These are phyloP conservation scores for Asterophora lycoperdoides DNA, from an alignment of 768 basidiomycete species.

Conservation along the genomic window DNA sequence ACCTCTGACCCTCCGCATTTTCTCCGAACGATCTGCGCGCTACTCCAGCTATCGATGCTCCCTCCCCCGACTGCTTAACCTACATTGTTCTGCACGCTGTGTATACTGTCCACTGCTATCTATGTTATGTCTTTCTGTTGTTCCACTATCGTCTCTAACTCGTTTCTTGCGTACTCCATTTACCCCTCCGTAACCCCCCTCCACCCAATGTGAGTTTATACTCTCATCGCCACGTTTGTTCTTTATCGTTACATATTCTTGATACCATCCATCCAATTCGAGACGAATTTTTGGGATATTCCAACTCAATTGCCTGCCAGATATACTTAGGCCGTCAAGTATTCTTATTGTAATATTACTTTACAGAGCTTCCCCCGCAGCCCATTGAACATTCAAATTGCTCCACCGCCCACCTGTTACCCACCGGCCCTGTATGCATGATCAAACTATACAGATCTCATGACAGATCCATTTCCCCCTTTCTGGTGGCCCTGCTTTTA, in stretches of 20 bases:
- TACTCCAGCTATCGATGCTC: background rate
- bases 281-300: slow-evolving; percentile 13
- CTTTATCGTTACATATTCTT: slow-evolving; percentile 6
- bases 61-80: background rate
- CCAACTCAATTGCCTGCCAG: slow-evolving; percentile 3
- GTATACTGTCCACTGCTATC: background rate
- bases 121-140: background rate
- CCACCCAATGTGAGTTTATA: slow-evolving; percentile 7
- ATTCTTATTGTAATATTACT: slow-evolving; percentile 22
- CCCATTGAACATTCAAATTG: no score
- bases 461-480: slow-evolving; percentile 2
- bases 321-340: slow-evolving; percentile 15
- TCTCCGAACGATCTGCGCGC: slow-evolving; percentile 1
- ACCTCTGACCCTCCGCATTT: slow-evolving; percentile 21
- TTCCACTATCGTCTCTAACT: background rate
- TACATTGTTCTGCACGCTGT: slow-evolving; percentile 6
- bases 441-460: slow-evolving; percentile 12
- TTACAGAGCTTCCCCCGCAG: slow-evolving; percentile 4
- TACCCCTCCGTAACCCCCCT: background rate
- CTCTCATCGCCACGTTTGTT: slow-evolving; percentile 13
- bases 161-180: slow-evolving; percentile 1
- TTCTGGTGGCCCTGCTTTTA: slow-evolving; percentile 1
- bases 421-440: slow-evolving; percentile 14
- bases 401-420: no score
- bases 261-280: slow-evolving; percentile 6